A percentile compares a stretch with the other conserved stretches of the same genome.
Conservation (phyloP, 768 basidiomycete genomes). For the Vararia minispora region DNA sequence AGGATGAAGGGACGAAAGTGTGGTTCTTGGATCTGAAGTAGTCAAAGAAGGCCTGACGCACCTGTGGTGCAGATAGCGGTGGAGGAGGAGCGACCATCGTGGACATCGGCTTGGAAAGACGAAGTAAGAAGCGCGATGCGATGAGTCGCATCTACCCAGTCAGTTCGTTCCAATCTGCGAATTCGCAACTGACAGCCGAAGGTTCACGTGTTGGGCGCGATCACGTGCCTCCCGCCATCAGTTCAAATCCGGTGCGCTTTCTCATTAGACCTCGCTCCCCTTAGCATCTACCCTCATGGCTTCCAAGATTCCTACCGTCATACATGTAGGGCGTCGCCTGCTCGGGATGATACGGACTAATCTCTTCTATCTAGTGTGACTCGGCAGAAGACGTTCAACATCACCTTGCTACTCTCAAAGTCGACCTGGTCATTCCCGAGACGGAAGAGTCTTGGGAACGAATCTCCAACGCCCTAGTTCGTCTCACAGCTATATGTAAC, state of each 20-base stretch:
- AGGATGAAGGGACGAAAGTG: slow-evolving; percentile 81
- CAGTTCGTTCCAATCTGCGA: neutral
- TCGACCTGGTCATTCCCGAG: slow-evolving; percentile 38
- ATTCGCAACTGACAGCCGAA: neutral
- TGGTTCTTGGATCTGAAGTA: slow-evolving; percentile 77
- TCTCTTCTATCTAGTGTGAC: slow-evolving; percentile 8
- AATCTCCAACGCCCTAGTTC: slow-evolving; percentile 38
- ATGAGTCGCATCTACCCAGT: slow-evolving; percentile 1
- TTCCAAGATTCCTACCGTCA: slow-evolving; percentile 7
- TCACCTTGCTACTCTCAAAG: slow-evolving; percentile 22
- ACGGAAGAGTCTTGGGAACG: slow-evolving; percentile 76
- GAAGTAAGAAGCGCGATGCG: neutral
- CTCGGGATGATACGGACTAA: neutral
- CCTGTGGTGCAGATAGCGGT: slow-evolving; percentile 38
- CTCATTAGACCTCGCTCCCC: neutral
- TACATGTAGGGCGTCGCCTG: neutral
- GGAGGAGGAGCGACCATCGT: slow-evolving; percentile 4
- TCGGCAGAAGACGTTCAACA: slow-evolving; percentile 8
- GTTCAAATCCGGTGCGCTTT: neutral
- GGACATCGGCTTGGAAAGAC: slow-evolving; percentile 1
- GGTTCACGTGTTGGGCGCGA: neutral
- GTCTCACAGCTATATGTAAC: slow-evolving; percentile 37
- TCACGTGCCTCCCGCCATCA: slow-evolving; percentile 6
- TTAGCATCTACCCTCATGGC: slow-evolving; percentile 4
- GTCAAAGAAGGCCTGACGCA: slow-evolving; percentile 85